Percentiles rank a stretch among this genome's conserved stretches.
phyloP scores from a whole-genome alignment of 2,329 filamentous ascomycete species.

The Penicillium decumbens region DNA sequence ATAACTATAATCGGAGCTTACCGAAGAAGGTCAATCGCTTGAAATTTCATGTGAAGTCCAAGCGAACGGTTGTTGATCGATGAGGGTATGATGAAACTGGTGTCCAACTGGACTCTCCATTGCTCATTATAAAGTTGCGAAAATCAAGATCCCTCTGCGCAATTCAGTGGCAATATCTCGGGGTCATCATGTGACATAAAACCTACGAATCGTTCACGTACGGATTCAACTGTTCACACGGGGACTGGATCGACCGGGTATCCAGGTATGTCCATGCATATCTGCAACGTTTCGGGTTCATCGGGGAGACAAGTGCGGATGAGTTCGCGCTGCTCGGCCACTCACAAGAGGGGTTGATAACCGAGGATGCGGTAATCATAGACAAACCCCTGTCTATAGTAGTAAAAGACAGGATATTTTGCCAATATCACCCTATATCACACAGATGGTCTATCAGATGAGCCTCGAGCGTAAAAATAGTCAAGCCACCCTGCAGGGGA shows the following conservation, averaged over 20 bases:
- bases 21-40: slow-evolving; percentile 12
- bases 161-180: slow-evolving; percentile 2
- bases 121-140: slow-evolving; percentile 7
- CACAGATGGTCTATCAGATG: neutral
- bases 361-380: neutral
- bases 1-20: slow-evolving; percentile 22
- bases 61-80: neutral
- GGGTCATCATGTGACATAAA: slow-evolving; percentile 3
- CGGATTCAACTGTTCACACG: neutral
- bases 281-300: neutral
- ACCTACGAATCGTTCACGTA: neutral
- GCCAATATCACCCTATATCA: slow-evolving; percentile 7
- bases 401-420: neutral
- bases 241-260: neutral
- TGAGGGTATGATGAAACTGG: neutral
- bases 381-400: neutral
- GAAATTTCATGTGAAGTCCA: neutral
- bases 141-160: slow-evolving; percentile 1
- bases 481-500: neutral
- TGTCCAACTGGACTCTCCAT: neutral
- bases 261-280: slow-evolving; percentile 2
- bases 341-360: neutral
- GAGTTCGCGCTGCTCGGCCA: neutral
- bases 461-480: neutral
- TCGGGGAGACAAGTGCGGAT: neutral